Evolutionary conservation across 2,329 filamentous ascomycete species (phyloP), one percentile per base, ranked within the genome.

Genomic region (Aspergillus alliaceus): DNA sequence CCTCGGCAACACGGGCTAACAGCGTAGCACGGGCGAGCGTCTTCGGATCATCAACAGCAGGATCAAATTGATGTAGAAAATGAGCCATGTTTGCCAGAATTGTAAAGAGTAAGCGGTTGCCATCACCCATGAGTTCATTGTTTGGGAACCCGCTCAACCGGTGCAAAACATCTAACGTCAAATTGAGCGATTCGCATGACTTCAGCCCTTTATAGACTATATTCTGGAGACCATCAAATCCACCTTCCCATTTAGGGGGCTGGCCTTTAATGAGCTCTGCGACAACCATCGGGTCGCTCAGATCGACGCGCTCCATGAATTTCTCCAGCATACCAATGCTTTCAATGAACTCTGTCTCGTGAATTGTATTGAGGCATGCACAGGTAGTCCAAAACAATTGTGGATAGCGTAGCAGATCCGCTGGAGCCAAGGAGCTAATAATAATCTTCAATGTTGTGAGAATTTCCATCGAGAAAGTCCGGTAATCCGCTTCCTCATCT

Each of bases 301-400:
- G 83, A 71, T 99, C 90, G 22, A 98, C 80, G 71, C 95, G 96
- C 64, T 86, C 84, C 22, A 99, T 77, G 34, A 96, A 86, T 67
- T 90, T 90, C 57, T 96, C 90, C 9, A 99, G 82, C 90, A 99
- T 97, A 52, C 90, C 88, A 12, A 97, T 80, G 22, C 90, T 92
- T 71, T 97, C 95, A 60, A 95, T 84, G 61, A 96, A 99, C 69
- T 99, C 95, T 22, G 89, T 85, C 75, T 99, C 96, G 63, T 98
- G 96, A 68, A 98, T 96, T 0, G 95, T 98, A 69, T 98, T 93
- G 20, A 99, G 79, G 71, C 95, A 99, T 11, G 95, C 95, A 67
- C 93, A 97, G 0, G 91, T 96, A 0, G 93, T 96, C 96, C 96
- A 99, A 75, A 99, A 98, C 1, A 99, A 80, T 68, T 98, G 93